Conservation (phyloP, 768 basidiomycete species). For the Chiua virens region DNA sequence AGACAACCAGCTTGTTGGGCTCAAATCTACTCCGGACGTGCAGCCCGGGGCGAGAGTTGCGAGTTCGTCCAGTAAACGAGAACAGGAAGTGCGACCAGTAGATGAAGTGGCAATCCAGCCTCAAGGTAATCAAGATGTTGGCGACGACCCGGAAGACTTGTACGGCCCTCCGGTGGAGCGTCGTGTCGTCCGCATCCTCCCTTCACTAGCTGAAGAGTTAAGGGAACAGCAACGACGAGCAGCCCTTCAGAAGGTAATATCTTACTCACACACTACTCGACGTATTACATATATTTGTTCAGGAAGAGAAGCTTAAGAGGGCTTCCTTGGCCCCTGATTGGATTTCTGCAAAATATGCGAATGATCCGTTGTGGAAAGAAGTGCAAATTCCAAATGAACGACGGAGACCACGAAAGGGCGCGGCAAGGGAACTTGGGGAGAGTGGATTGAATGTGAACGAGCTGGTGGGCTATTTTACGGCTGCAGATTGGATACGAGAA, state of each 20-base stretch:
- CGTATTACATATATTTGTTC: background rate
- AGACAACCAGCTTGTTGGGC: too few relatives aligned
- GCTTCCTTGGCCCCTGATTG: conserved; percentile 23
- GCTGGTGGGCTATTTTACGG: conserved; percentile 18
- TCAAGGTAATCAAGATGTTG: background rate
- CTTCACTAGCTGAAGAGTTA: conserved; percentile 25
- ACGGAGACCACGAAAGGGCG: conserved; percentile 16
- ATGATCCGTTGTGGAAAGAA: conserved; percentile 20
- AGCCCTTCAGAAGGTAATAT: conserved; percentile 15
- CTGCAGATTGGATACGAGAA: conserved; percentile 15
- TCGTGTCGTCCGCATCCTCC: conserved; percentile 26
- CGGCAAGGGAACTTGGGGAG: conserved; percentile 12
- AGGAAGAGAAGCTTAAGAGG: conserved; percentile 12
- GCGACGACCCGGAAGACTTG: conserved; percentile 27
- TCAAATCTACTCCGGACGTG: background rate
- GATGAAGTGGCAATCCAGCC: background rate
- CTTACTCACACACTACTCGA: background rate
- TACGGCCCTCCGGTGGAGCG: conserved; percentile 29
- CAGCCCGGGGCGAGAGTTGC: background rate
- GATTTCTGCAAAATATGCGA: conserved; percentile 18
- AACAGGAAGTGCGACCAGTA: background rate
- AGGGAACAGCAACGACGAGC: conserved; percentile 20
- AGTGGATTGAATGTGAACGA: conserved; percentile 11
- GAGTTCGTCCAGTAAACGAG: too few relatives aligned
- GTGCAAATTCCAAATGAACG: background rate